Evolutionary conservation across 208 protist genomes (phyloP).

Genomic region (Acanthamoeba triangularis): DNA sequence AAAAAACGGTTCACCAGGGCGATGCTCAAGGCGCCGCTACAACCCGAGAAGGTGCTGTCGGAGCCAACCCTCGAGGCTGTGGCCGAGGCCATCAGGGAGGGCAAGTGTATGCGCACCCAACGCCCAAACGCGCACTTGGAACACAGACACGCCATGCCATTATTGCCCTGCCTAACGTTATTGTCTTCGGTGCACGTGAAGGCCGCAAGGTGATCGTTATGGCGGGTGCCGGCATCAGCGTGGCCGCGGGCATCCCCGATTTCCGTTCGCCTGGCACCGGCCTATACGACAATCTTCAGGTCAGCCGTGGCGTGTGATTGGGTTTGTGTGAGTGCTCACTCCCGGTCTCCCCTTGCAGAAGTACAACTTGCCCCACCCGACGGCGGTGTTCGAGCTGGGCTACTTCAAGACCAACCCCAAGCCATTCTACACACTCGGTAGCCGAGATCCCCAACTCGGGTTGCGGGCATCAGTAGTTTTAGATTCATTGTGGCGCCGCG

Average conservation of each 20-base stretch:
- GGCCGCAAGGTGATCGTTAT: constrained; percentile 54
- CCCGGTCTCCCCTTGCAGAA: constrained; percentile 76
- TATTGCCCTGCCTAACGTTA: too few species aligned
- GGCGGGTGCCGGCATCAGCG: constrained; percentile 93
- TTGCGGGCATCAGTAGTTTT: constrained; percentile 68
- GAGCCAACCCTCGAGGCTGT: constrained; percentile 70
- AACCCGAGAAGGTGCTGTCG: background rate
- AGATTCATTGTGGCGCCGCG: background rate
- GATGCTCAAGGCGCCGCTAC: background rate
- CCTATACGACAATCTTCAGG: constrained; percentile 94
- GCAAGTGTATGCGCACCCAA: constrained; percentile 38
- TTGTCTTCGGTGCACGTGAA: background rate
- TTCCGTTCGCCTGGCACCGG: constrained; percentile 94
- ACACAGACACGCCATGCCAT: background rate
- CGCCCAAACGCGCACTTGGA: background rate
- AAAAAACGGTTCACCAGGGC: background rate
- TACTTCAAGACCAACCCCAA: constrained; percentile 83
- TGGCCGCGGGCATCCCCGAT: constrained; percentile 85
- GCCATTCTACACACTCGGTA: constrained; percentile 83
- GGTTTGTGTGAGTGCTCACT: background rate
- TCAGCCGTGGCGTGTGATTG: background rate
- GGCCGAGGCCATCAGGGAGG: constrained; percentile 46
- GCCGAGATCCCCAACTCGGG: too few species aligned
- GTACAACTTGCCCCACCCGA: constrained; percentile 95
- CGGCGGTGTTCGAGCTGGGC: constrained; percentile 87